Base-by-base conservation (phyloP, 768 basidiomycete species). In the Infundibulicybe gibba region DNA sequence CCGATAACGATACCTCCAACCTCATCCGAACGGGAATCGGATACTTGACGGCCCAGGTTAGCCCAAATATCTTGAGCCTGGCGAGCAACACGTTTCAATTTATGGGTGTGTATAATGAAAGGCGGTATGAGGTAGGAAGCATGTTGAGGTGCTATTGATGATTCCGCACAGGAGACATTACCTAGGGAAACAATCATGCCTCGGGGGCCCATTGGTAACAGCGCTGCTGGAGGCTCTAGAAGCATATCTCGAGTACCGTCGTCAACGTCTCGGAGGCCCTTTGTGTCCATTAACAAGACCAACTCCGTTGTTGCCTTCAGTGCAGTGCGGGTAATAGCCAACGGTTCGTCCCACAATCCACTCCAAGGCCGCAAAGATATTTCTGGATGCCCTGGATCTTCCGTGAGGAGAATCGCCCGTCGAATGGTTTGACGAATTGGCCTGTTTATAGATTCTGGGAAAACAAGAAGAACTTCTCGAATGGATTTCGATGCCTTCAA, bases 61-160 rank as follows among this genome's bases (percentile, higher is more conserved):
- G 41, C 45, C 61, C 66, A 65, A 31, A 57, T 45, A 11, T 54
- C 47, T 63, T 63, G 62, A 54, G 62, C 40, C 59, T 51, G 30
- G 53, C 56, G 15, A 43, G 51, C 33, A 14, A 49, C 37, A 17
- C 52, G 45, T 14, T 52, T 20, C 38, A 54, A 51, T 9, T 57
- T 57, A 10, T 65, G 49, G 13, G 71, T 45, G 9, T 75, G 75
- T 25, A 77, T 52, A 5, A 83, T 65, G 50, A 87, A 80, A 2
- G 86, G 86, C 13, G 87, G 87, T 2, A 79, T 56, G 2, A 88
- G 65, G 59, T 76, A 80, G 3, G 65, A 58, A 2, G 77, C 80
- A 19, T 70, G 59, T 25, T 67, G 68, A 16, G 65, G 56, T 6
- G 50, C 48, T 0, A 57, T 55, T 8, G 64, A 61, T 5, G 67